Base-by-base conservation (phyloP, 805 yeast genomes). In the Starmerella stigmatis region DNA sequence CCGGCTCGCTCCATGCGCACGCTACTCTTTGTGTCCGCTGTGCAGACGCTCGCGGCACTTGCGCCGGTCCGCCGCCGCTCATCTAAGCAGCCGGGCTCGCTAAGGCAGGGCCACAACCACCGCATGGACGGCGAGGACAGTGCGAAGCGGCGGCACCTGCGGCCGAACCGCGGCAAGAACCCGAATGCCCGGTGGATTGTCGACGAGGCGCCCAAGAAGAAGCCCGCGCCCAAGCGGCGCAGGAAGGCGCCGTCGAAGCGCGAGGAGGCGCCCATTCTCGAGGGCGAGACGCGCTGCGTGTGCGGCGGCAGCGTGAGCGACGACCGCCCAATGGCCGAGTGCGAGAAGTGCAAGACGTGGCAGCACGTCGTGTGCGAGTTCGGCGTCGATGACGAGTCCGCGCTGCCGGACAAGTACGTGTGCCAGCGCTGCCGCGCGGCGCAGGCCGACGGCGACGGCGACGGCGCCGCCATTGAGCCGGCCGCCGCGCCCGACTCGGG, bases 331-430 rank as follows among this genome's bases (percentile, higher is more conserved):
- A 76, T 78, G 81, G 72, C 75, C 17, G 76, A 75, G 58, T 80
- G 88, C 61, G 84, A 76, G 39, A 57, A 61, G 28, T 80, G 88
- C 58, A 57, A 66, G 41, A 70, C 77, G 4, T 80, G 86, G 86
- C 88, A 80, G 60, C 88, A 80, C 57, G 71, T 76, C 13, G 63
- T 57, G 45, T 80, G 88, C 57, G 70, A 77, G 69, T 70, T 78
- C 35, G 76, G 70, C 36, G 58, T 64, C 8, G 60, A 64, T 16
- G 64, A 60, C 46, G 63, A 57, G 41, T 60, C 58, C 31, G 62
- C 62, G 36, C 67, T 78, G 4, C 83, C 84, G 0, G 68, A 74
- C 13, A 55, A 64, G 22, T 79, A 80, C 59, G 43, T 54, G 20
- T 80, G 86, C 60, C 67, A 70, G 50, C 61, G 65, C 21, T 79